Percentiles rank a stretch among this genome's conserved stretches.
phyloP scores from a whole-genome alignment of 176 grass and related monocot genomes.

The Dendrocalamus sinicus region DNA sequence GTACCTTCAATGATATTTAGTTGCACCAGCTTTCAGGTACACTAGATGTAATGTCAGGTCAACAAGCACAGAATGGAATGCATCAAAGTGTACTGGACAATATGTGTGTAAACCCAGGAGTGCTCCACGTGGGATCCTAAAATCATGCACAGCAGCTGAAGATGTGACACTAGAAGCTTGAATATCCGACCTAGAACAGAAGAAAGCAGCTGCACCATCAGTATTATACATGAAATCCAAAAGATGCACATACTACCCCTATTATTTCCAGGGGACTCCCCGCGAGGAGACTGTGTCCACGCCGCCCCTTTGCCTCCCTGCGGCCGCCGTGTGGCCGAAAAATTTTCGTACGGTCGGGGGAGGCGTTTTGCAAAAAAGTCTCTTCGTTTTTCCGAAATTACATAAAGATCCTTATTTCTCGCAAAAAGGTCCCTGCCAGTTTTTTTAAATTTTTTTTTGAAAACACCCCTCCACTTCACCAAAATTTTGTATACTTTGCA shows the following conservation, averaged over 20 bases:
- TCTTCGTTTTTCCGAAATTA: too few species aligned
- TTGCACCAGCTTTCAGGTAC: constrained; percentile 88
- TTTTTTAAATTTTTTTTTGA: too few species aligned
- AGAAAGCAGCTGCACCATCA: constrained; percentile 35
- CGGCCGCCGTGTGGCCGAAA: too few species aligned
- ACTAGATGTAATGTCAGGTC: constrained; percentile 90
- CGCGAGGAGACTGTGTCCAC: too few species aligned
- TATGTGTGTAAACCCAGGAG: constrained; percentile 92
- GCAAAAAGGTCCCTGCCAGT: too few species aligned
- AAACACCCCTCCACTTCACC: too few species aligned
- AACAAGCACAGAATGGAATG: constrained; percentile 85
- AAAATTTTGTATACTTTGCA: too few species aligned
- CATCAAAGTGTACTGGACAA: constrained; percentile 96
- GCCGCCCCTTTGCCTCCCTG: too few species aligned
- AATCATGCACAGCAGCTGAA: constrained; percentile 85
- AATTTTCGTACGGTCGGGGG: too few species aligned
- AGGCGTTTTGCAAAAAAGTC: too few species aligned
- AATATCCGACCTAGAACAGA: constrained; percentile 68
- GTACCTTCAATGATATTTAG: constrained; percentile 80
- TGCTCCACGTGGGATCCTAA: constrained; percentile 82
- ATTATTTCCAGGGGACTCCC: too few species aligned
- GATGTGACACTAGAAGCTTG: constrained; percentile 68
- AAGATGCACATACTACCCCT: constrained; percentile 18
- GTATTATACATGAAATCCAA: constrained; percentile 25
- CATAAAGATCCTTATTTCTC: too few species aligned